A percentile compares a stretch with the other conserved stretches of the same genome.
These are phyloP conservation scores for Coemansia sp. DNA, from an alignment of 192 early-diverging fungal species.

Conservation along the genomic window DNA sequence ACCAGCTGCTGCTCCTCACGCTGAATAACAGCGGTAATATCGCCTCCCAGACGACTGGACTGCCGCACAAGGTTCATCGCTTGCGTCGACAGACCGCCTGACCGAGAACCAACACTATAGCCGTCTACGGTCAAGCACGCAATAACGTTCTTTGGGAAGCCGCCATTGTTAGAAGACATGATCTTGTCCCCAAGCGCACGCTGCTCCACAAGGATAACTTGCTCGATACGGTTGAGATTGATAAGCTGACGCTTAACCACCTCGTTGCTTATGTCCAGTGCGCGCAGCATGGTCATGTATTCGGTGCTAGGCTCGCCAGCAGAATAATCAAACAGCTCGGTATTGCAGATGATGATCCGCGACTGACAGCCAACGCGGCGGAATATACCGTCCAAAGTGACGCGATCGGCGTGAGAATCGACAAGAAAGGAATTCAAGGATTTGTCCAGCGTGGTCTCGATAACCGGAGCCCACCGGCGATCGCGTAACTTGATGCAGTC, in stretches of 20 bases:
- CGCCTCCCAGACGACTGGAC: constrained; percentile 57
- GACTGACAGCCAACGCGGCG: constrained; percentile 52
- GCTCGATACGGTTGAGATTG: constrained; percentile 66
- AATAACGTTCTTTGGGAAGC: constrained; percentile 64
- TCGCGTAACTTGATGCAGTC: constrained; percentile 61
- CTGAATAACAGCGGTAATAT: constrained; percentile 50
- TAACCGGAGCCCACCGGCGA: constrained; percentile 58
- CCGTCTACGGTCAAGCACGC: constrained; percentile 63
- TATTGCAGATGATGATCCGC: constrained; percentile 62
- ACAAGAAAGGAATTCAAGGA: constrained; percentile 71
- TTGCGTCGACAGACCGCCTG: constrained; percentile 51
- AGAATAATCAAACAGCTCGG: constrained; percentile 71
- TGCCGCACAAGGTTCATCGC: constrained; percentile 41
- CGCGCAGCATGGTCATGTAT: constrained; percentile 68
- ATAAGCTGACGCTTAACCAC: constrained; percentile 76
- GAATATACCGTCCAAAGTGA: constrained; percentile 59
- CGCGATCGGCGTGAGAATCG: constrained; percentile 65
- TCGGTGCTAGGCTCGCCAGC: constrained; percentile 61
- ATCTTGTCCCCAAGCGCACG: constrained; percentile 44
- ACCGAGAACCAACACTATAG: constrained; percentile 62
- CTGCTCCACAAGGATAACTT: constrained; percentile 66
- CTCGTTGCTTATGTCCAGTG: constrained; percentile 64
- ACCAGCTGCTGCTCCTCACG: constrained; percentile 32
- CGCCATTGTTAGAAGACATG: constrained; percentile 55
- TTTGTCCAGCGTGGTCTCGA: constrained; percentile 67